Base-by-base conservation (phyloP, 768 basidiomycete genomes). In the Lentinula raphanica region DNA sequence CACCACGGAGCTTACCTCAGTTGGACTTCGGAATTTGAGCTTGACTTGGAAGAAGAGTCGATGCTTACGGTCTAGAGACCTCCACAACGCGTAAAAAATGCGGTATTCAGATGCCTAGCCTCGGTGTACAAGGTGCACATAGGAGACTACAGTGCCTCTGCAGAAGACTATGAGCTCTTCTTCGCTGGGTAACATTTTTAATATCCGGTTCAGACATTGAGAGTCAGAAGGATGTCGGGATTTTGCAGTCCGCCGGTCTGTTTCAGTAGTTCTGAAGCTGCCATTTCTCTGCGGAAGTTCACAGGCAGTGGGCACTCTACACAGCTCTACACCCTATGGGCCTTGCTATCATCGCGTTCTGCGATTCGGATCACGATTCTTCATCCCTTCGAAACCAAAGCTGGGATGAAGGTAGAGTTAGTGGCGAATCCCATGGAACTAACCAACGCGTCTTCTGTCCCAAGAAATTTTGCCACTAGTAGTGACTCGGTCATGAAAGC, bases 361-460 rank as follows among this genome's bases (percentile, higher is more conserved):
- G n/a, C n/a, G n/a, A n/a, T n/a, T n/a, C n/a, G n/a, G n/a, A n/a
- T n/a, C n/a, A n/a, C n/a, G n/a, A n/a, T n/a, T n/a, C n/a, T n/a
- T n/a, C 88, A 94, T 0, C 96, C 97, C 67, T 95, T 96, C 64
- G 80, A 77, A 56, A 92, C 91, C 4, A 99, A 73, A 0, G 94
- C 94, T 2, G 97, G 97, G 58, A 98, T 90, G 62, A 87, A 87
- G 0, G 95, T 94, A 55, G 92, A 93, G 69, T 96, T 95, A 48
- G 94, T 96, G 23, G 94, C 93, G 61, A 94, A 95, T 17, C 94
- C 94, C 94, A 96, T 96, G 0, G 93, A 94, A 62, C 87, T 84
- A 63, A 98, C 87, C 50, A 97, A 76, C 19, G 94, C 80, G 60
- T 95, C 92, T 69, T 99, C 96, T 74, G 80, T 83, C 44, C 95